Percentiles rank a stretch among this genome's conserved stretches.
Conservation (phyloP, 192 early-diverging fungal species). For the Mortierella alpina region DNA sequence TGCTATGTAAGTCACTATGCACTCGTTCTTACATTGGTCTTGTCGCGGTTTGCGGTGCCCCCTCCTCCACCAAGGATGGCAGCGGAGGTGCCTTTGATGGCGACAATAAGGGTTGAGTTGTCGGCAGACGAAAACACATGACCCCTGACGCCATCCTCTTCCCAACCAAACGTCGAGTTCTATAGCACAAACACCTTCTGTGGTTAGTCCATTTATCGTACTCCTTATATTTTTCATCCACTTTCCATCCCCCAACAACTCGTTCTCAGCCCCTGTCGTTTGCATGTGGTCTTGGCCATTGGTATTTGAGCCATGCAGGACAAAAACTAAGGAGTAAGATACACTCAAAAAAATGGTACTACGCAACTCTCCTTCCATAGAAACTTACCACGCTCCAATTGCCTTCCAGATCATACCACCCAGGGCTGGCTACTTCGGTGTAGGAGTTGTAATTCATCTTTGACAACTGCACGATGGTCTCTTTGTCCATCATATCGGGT, state of each 20-base stretch:
- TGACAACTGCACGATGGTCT: constrained; percentile 79
- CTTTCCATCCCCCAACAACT: too few species aligned
- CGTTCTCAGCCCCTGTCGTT: too few species aligned
- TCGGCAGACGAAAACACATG: constrained; percentile 84
- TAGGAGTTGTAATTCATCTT: constrained; percentile 91
- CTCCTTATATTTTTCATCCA: too few species aligned
- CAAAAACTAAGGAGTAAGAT: too few species aligned
- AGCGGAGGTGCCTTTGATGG: constrained; percentile 89
- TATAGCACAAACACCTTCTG: constrained; percentile 11
- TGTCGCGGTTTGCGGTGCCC: constrained; percentile 76
- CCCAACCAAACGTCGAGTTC: constrained; percentile 80
- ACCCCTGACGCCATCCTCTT: constrained; percentile 79
- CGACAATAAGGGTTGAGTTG: constrained; percentile 79
- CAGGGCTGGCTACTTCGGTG: constrained; percentile 66
- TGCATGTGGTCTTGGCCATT: too few species aligned
- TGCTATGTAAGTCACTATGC: constrained; percentile 1
- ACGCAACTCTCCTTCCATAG: not conserved
- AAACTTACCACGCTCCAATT: constrained; percentile 69
- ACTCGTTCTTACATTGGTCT: constrained; percentile 66
- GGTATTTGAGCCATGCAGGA: too few species aligned
- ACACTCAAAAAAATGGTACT: not conserved
- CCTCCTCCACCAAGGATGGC: constrained; percentile 73
- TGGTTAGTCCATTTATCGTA: too few species aligned
- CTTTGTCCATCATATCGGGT: constrained; percentile 80
- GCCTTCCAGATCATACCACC: constrained; percentile 78